A percentile compares a stretch with the other conserved stretches of the same genome.
These are phyloP conservation scores for Pseudozyma sp. DNA, from an alignment of 1,284 basidiomycete genomes.

Conservation along the genomic window DNA sequence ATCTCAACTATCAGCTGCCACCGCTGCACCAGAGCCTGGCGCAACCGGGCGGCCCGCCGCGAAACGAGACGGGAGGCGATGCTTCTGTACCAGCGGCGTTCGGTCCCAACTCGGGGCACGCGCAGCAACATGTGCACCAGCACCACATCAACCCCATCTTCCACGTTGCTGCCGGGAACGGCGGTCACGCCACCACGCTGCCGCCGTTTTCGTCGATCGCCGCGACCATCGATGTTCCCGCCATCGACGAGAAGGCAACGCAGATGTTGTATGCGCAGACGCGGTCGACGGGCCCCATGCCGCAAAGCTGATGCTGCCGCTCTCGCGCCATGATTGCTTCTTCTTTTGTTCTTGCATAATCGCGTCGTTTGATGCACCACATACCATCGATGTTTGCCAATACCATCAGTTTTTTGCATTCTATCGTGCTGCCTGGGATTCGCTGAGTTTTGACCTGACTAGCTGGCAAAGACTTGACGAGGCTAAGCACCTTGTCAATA, in stretches of 20 bases:
- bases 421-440: not conserved
- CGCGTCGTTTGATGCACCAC: constrained; percentile 14
- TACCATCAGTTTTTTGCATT: constrained; percentile 21
- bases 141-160: constrained; percentile 56
- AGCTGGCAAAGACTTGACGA: no score
- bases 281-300: constrained; percentile 21
- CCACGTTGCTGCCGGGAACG: constrained; percentile 36
- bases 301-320: constrained; percentile 23
- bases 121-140: constrained; percentile 28
- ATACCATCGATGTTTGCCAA: constrained; percentile 27
- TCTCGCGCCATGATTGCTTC: constrained; percentile 1
- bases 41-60: constrained; percentile 22
- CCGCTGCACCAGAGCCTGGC: constrained; percentile 42
- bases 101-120: constrained; percentile 10
- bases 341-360: constrained; percentile 20
- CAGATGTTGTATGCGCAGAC: constrained; percentile 43
- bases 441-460: no score
- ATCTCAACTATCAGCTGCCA: constrained; percentile 45
- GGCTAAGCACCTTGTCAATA: not conserved
- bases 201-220: constrained; percentile 60
- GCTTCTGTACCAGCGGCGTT: constrained; percentile 12
- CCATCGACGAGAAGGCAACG: constrained; percentile 30
- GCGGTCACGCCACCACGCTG: constrained; percentile 38
- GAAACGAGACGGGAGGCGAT: constrained; percentile 20
- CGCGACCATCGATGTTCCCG: constrained; percentile 40